These are phyloP conservation scores for Plasmodium falciparum DNA, from an alignment of 169 alveolate genomes.

Conservation along the genomic window DNA sequence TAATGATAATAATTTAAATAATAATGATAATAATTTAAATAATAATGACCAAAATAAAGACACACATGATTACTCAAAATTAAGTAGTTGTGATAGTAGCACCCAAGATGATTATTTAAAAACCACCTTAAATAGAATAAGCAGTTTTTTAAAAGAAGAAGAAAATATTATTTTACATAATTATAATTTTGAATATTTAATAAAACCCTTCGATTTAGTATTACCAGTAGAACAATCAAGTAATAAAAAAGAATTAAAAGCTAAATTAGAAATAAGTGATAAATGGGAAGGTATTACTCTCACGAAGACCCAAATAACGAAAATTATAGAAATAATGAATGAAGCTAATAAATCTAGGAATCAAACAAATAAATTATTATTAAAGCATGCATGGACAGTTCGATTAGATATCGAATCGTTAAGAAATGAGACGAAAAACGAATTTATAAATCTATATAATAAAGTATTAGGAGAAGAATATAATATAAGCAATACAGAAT, in stretches of 20 bases:
- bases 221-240: conserved; percentile 76
- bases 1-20: not conserved
- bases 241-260: conserved; percentile 81
- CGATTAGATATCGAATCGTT: conserved; percentile 86
- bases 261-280: conserved; percentile 79
- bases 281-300: conserved; percentile 84
- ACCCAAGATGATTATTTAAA: conserved; percentile 48
- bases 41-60: conserved; percentile 10
- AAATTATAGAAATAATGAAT: conserved; percentile 83
- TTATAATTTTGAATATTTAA: conserved; percentile 75
- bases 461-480: conserved; percentile 77
- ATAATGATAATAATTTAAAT: not conserved
- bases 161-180: conserved; percentile 64
- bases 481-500: conserved; percentile 59
- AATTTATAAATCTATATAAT: conserved; percentile 85
- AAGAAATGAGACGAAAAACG: conserved; percentile 84
- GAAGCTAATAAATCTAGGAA: conserved; percentile 81
- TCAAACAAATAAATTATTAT: conserved; percentile 81
- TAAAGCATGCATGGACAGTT: conserved; percentile 85
- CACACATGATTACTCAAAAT: conserved; percentile 5
- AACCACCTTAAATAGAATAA: conserved; percentile 33
- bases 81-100: conserved; percentile 27
- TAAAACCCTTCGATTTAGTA: conserved; percentile 78
- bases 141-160: conserved; percentile 36
- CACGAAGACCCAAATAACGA: conserved; percentile 81